Base-by-base conservation (phyloP, 164 flowering plant genomes). In the Annona cherimola region DNA sequence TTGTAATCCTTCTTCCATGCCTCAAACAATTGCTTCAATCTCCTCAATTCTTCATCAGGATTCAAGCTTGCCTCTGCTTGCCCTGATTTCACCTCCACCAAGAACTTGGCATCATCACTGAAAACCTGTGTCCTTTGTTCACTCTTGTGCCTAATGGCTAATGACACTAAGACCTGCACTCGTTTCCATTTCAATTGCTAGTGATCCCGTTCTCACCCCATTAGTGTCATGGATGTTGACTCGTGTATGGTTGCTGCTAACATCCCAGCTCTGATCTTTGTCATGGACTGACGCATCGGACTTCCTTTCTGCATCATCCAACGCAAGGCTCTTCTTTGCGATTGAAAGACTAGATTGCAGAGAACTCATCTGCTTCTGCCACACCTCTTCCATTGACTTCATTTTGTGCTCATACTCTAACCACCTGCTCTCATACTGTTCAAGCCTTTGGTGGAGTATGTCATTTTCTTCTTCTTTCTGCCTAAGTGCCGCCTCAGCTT, bases 291-390 rank as follows among this genome's bases (percentile, higher is more conserved):
- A 90, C 16, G 89, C 92, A 71, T 90, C 97, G 12, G 97, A 92
- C 44, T 79, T 87, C 80, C 93, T 83, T 46, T 71, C 85, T 4
- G 90, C 87, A 66, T 88, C 96, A 69, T 91, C 97, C 61, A 80
- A 71, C 3, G 91, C 94, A 14, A 93, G 84, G 85, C 97, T 91
- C 79, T 82, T 93, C 84, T 87, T 95, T 57, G 99, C 99, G 64
- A 90, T 83, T 55, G 97, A 90, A 63, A 96, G 91, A 73, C 98
- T 96, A 18, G 99, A 91, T 62, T 96, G 97, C 4, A 96, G 83
- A 5, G 98, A 93, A 73, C 90, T 78, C 99, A 96, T 93, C 80
- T 96, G 99, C 68, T 90, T 93, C 78, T 93, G 99, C 99, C 99
- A 96, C 41, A 91, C 88, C 81, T 96, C 99, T 80, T 95, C 99